Evolutionary conservation across 371 early-diverging fungal genomes (phyloP).

Genomic region (Massospora cicadina): DNA sequence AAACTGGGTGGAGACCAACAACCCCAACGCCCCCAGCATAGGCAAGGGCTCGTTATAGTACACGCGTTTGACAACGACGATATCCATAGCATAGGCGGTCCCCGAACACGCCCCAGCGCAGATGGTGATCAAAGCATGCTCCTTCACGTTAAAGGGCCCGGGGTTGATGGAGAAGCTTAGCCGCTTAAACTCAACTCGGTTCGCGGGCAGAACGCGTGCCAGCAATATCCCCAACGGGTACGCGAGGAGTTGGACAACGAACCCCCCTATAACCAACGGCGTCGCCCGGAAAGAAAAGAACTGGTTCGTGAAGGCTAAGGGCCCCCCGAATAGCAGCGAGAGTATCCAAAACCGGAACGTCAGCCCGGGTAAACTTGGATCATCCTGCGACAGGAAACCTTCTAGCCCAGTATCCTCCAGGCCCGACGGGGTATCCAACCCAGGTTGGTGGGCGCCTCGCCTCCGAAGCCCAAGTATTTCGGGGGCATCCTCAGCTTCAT

Average conservation of each 20-base stretch:
- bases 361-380: slow-evolving; percentile 41
- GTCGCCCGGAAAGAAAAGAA: slow-evolving; percentile 56
- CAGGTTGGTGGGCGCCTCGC: too few species aligned
- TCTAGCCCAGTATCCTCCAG: too few species aligned
- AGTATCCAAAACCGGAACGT: slow-evolving; percentile 63
- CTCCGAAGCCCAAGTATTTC: too few species aligned
- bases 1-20: slow-evolving; percentile 48
- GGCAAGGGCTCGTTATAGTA: slow-evolving; percentile 44
- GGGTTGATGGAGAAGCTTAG: slow-evolving; percentile 32
- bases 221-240: slow-evolving; percentile 44
- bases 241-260: slow-evolving; percentile 45
- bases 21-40: slow-evolving; percentile 33
- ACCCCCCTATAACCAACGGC: slow-evolving; percentile 34
- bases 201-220: slow-evolving; percentile 38
- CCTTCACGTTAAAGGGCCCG: slow-evolving; percentile 60
- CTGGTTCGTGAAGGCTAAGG: slow-evolving; percentile 49
- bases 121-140: slow-evolving; percentile 50
- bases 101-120: slow-evolving; percentile 33
- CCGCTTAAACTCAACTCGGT: slow-evolving; percentile 39
- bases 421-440: too few species aligned
- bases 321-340: slow-evolving; percentile 38
- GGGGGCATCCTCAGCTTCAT: too few species aligned
- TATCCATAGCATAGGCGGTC: slow-evolving; percentile 53
- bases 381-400: too few species aligned
- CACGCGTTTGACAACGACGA: slow-evolving; percentile 44